A percentile compares a stretch with the other conserved stretches of the same genome.
phyloP scores from a whole-genome alignment of 805 yeast species.

The Wickerhamiella allomyrinae region DNA sequence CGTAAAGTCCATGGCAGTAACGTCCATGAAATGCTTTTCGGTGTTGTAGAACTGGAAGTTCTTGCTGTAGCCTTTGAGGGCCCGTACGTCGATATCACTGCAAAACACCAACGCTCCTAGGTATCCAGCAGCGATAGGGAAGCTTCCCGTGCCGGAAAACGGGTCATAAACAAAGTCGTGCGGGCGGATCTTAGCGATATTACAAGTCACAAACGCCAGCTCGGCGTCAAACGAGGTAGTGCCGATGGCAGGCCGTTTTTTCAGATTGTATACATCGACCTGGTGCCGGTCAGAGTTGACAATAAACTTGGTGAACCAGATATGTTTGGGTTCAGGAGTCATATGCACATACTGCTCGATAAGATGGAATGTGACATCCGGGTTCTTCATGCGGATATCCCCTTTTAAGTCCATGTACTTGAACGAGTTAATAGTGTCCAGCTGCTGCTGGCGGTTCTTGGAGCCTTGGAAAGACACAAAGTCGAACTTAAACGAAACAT shows the following conservation, averaged over 20 bases:
- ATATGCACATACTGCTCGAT: slow-evolving; percentile 54
- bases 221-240: slow-evolving; percentile 97
- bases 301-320: slow-evolving; percentile 69
- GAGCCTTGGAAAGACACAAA: slow-evolving; percentile 66
- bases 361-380: slow-evolving; percentile 55
- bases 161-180: slow-evolving; percentile 78
- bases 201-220: slow-evolving; percentile 71
- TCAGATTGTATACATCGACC: slow-evolving; percentile 67
- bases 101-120: slow-evolving; percentile 74
- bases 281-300: slow-evolving; percentile 50
- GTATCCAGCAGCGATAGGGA: slow-evolving; percentile 72
- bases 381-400: slow-evolving; percentile 58
- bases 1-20: slow-evolving; percentile 86
- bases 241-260: slow-evolving; percentile 75
- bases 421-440: slow-evolving; percentile 58
- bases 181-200: slow-evolving; percentile 58
- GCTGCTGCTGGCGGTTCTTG: slow-evolving; percentile 34
- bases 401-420: slow-evolving; percentile 60
- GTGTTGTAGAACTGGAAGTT: slow-evolving; percentile 70
- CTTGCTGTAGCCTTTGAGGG: slow-evolving; percentile 52
- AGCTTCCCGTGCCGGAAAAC: slow-evolving; percentile 93
- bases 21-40: slow-evolving; percentile 46
- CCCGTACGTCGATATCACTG: slow-evolving; percentile 78
- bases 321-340: slow-evolving; percentile 35
- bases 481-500: slow-evolving; percentile 63